phyloP scores from a whole-genome alignment of 2,329 filamentous ascomycete genomes.

The Tolypocladium ovalisporum region DNA sequence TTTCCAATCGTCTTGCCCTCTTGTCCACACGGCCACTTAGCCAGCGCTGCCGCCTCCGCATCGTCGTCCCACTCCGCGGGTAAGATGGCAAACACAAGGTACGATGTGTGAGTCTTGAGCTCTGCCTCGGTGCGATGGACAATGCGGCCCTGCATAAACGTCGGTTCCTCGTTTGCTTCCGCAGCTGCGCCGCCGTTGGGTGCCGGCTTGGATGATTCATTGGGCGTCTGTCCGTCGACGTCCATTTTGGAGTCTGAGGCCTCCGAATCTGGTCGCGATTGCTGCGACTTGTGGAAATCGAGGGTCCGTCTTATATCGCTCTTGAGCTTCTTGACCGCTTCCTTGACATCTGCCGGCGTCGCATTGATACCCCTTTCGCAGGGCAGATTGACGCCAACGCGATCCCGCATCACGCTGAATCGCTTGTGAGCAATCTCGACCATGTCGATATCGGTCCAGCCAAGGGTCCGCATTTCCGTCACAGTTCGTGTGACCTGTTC shows the following conservation, averaged over 20 bases:
- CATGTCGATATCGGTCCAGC: constrained; percentile 91
- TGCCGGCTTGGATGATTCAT: background rate
- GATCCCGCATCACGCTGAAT: constrained; percentile 73
- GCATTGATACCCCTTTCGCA: constrained; percentile 62
- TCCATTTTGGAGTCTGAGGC: constrained; percentile 29
- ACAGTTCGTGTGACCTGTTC: constrained; percentile 89
- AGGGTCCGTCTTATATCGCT: constrained; percentile 61
- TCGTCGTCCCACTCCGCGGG: constrained; percentile 78
- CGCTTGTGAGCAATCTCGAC: constrained; percentile 75
- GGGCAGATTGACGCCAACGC: constrained; percentile 55
- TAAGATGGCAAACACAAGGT: constrained; percentile 83
- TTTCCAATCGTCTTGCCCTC: constrained; percentile 42
- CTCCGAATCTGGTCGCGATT: constrained; percentile 13
- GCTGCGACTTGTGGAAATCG: constrained; percentile 44
- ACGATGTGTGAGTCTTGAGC: constrained; percentile 93
- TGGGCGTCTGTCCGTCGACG: constrained; percentile 17
- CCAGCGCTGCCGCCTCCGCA: constrained; percentile 60
- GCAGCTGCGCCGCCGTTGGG: constrained; percentile 4
- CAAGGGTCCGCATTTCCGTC: constrained; percentile 64
- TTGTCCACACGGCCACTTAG: constrained; percentile 51
- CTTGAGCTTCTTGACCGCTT: constrained; percentile 63
- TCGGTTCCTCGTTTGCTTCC: constrained; percentile 27
- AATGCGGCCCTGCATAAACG: constrained; percentile 66
- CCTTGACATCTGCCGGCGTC: constrained; percentile 62
- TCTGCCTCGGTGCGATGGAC: constrained; percentile 77